Base-by-base conservation (phyloP, 2,329 filamentous ascomycete species). In the Pseudogymnoascus sp. region DNA sequence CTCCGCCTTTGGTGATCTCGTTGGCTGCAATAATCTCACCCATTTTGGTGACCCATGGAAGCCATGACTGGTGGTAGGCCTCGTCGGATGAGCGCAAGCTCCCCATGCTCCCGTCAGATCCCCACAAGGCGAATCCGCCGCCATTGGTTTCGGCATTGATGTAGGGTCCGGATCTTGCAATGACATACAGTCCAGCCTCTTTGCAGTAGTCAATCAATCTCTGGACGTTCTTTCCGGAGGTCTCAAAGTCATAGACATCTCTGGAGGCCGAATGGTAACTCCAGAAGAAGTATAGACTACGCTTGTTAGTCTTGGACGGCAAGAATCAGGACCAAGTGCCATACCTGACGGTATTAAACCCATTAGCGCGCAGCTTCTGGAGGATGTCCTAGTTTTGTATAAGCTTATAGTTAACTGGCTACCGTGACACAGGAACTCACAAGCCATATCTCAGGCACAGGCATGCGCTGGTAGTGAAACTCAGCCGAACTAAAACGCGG, bases 391-490 rank as follows among this genome's bases (percentile, higher is more conserved):
- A 66, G 25, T 18, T 54, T 33, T 20, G 5, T 7, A 54, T 54
- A 6, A 54, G 47, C 9, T 33, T 54, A 33, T 33, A 33, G 20
- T 11, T 11, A 12, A 28, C 20, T 2, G 3, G 6, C 2, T n/a
- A 14, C 33, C 28, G 14, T 54, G 22, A 36, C 6, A 14, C 14
- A 30, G 30, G 3, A 20, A 68, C 68, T 57, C 62, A 74, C 71
- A 20, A 72, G 67, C 78, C 81, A 83, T 25, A 83, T 65, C 59
- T 81, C 80, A 0, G 80, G 80, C 0, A 82, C 78, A 0, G 80
- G 81, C 35, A 83, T 73, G 2, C 80, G 74, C 64, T 77, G 74
- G 61, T 82, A 82, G 64, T 82, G 80, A 41, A 83, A 82, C 64
- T 83, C 80, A 22, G 62, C 65, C 62, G 70, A 63, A 61, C 67